Evolutionary conservation across 345 rosid species (phyloP), one percentile per base, ranked within the genome.

Genomic region (Angophora floribunda): DNA sequence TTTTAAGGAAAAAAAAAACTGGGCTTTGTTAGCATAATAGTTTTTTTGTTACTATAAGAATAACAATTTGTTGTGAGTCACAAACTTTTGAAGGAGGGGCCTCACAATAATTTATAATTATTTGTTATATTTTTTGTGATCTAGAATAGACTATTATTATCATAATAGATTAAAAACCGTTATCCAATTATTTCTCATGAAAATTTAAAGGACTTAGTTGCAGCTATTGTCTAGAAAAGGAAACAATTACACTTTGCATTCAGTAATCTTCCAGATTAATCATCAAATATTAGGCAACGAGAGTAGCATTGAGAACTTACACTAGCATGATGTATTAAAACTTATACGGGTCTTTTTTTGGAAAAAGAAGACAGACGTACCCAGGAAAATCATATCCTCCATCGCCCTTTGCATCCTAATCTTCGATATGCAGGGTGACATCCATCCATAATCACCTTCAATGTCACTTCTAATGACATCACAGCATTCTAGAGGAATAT

Each of bases 21-120:
- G 59, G 11, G 59, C 5, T 53, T 21, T 53, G 4, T 0, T 21
- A 0, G 0, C 11, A 0, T 53, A 53, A 21, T 0, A 0, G 0
- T 53, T 5, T 53, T 53, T 53, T 7, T 7, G 26, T 5, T 21
- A 53, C n/a, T n/a, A 7, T 21, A 5, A 53, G 21, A 53, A 53
- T 53, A 21, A 21, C 0, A 21, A 0, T 0, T 21, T 53, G 21
- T 53, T 21, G 0, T 21, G 11, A 53, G 11, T 53, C 26, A 21
- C 8, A 53, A 45, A 53, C 19, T 53, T 53, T 0, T 7, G 0
- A 53, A 21, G 21, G 21, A 0, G 19, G 8, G 21, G 11, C 21
- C 59, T 4, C 19, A 55, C 1, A 21, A 55, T 2, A 21, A 53
- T 21, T 53, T 53, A 53, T 53, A 21, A 21, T 55, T 55, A 55